Conservation (phyloP, 1,139 yeast genomes). For the Geotrichum histeridarum region DNA sequence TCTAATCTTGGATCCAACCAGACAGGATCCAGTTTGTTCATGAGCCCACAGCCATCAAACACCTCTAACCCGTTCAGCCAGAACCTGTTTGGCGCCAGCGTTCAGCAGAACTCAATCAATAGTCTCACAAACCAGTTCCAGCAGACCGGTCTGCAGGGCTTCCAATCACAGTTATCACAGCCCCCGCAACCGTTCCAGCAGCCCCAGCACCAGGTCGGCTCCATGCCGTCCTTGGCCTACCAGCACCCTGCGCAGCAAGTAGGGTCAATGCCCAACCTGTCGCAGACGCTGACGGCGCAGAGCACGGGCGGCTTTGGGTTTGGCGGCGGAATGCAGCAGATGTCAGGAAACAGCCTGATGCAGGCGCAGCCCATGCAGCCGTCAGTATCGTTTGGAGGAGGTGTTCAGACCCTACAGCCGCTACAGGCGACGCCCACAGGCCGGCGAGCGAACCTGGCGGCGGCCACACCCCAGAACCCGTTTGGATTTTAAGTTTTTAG, state of each 20-base stretch:
- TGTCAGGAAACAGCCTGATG: neutral
- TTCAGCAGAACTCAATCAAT: slow-evolving; percentile 1
- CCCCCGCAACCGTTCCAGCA: neutral
- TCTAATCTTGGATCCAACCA: neutral
- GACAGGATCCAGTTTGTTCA: neutral
- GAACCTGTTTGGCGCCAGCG: slow-evolving; percentile 4
- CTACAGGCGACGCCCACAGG: slow-evolving; percentile 49
- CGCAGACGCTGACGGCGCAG: slow-evolving; percentile 18
- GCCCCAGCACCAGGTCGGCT: neutral
- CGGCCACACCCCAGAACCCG: slow-evolving; percentile 89
- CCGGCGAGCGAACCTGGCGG: slow-evolving; percentile 74
- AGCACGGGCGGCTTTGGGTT: slow-evolving; percentile 23
- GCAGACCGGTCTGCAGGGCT: slow-evolving; percentile 1
- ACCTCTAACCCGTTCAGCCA: slow-evolving; percentile 8
- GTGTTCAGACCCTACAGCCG: slow-evolving; percentile 33
- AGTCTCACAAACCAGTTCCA: slow-evolving; percentile 3
- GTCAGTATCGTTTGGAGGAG: slow-evolving; percentile 34
- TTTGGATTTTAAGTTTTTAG: slow-evolving; percentile 62
- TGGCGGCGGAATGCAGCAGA: slow-evolving; percentile 15
- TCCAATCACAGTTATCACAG: neutral
- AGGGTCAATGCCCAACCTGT: neutral
- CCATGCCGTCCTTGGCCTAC: neutral
- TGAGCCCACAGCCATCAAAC: neutral
- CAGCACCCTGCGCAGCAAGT: slow-evolving; percentile 3
- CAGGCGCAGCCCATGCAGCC: neutral